Conservation (phyloP, 345 rosid genomes). For the Pistacia vera region DNA sequence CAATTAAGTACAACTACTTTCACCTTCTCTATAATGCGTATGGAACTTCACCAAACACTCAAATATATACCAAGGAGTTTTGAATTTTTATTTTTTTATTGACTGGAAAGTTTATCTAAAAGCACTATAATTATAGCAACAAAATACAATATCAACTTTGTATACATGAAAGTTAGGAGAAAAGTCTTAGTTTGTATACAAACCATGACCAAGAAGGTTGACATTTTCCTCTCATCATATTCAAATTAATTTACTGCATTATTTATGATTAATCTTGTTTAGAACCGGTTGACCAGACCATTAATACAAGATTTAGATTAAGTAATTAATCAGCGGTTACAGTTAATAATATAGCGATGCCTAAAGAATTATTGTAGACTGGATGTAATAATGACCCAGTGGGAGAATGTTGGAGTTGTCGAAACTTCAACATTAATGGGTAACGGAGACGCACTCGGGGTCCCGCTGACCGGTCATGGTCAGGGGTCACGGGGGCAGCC, state of each 20-base stretch:
- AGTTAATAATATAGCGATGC: too few species aligned
- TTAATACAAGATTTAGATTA: background rate
- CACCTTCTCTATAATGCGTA: constrained; percentile 3
- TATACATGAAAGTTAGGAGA: too few species aligned
- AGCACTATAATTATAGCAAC: too few species aligned
- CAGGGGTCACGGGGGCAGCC: too few species aligned
- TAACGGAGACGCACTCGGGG: too few species aligned
- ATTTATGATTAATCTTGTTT: background rate
- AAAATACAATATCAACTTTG: too few species aligned
- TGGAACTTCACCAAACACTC: constrained; percentile 40
- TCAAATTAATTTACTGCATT: too few species aligned
- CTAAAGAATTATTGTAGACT: too few species aligned
- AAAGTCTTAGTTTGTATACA: constrained; percentile 13
- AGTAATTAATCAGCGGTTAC: too few species aligned
- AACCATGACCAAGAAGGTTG: background rate
- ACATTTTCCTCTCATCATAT: background rate
- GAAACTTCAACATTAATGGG: too few species aligned
- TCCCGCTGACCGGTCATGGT: too few species aligned
- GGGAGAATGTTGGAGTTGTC: too few species aligned
- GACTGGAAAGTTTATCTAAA: constrained; percentile 8
- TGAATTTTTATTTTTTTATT: background rate
- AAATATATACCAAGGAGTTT: background rate
- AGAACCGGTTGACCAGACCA: background rate
- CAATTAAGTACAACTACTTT: constrained; percentile 34
- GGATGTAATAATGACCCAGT: background rate